phyloP scores from a whole-genome alignment of 768 basidiomycete genomes.

The Suillus paluster region DNA sequence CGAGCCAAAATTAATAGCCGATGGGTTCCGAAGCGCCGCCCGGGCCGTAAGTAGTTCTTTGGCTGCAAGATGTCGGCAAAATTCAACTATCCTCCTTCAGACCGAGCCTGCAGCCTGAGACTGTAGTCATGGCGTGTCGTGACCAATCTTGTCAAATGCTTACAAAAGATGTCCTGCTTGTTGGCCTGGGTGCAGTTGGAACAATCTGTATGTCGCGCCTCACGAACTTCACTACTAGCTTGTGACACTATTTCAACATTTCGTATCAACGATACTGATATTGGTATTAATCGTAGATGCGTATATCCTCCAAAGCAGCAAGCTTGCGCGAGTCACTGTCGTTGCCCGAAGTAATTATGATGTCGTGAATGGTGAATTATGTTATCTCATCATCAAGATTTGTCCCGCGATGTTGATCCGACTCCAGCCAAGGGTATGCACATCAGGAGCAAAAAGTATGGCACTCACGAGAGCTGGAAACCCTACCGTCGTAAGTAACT shows the following conservation, averaged over 20 bases:
- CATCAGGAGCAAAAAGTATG: slow-evolving; percentile 42
- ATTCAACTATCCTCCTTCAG: no score
- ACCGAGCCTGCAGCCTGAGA: not conserved
- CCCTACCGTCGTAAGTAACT: slow-evolving; percentile 1
- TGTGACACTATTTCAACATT: not conserved
- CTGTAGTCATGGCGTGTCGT: no score
- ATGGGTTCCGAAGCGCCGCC: no score
- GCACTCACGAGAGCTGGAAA: slow-evolving; percentile 2
- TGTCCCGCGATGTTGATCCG: not conserved
- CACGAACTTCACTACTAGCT: no score
- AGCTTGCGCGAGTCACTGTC: slow-evolving; percentile 63
- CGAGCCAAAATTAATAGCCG: no score
- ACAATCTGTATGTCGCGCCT: slow-evolving; percentile 55
- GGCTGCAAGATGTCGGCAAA: no score
- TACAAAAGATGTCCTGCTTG: slow-evolving; percentile 55
- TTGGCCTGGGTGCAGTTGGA: slow-evolving; percentile 72
- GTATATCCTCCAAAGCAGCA: slow-evolving; percentile 42
- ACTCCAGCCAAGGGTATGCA: slow-evolving; percentile 53
- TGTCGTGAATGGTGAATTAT: slow-evolving; percentile 32
- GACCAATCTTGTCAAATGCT: not conserved
- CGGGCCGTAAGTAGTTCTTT: no score
- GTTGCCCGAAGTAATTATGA: slow-evolving; percentile 76
- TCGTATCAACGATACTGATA: not conserved
- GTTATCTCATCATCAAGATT: not conserved
- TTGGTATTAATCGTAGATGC: slow-evolving; percentile 45